phyloP scores from a whole-genome alignment of 2,329 filamentous ascomycete species.

The Bimuria novae-zelandiae region DNA sequence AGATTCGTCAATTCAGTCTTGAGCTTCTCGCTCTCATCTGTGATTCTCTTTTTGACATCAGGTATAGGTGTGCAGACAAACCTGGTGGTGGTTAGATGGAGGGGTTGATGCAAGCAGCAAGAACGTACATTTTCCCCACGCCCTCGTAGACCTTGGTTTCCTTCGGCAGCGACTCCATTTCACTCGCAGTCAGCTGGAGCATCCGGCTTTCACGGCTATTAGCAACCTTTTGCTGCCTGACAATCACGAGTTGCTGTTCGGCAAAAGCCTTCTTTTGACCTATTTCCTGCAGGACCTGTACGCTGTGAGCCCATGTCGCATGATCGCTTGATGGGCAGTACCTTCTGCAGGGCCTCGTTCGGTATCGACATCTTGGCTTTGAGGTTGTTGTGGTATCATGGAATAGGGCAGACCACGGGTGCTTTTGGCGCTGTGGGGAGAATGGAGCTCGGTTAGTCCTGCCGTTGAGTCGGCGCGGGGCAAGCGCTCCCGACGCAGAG shows the following conservation, averaged over 20 bases:
- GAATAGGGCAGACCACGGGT: not conserved
- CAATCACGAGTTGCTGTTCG: constrained; percentile 88
- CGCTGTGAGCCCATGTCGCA: constrained; percentile 2
- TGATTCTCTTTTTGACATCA: constrained; percentile 75
- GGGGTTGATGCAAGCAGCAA: constrained; percentile 1
- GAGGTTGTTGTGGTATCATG: constrained; percentile 13
- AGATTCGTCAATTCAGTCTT: constrained; percentile 79
- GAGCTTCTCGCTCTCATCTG: constrained; percentile 73
- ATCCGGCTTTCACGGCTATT: constrained; percentile 90
- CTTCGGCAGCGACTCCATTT: constrained; percentile 75
- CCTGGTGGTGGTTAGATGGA: constrained; percentile 57
- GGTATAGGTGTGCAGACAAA: constrained; percentile 79
- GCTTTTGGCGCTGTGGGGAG: constrained; percentile 3
- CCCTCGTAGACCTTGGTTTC: constrained; percentile 89
- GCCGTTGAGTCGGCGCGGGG: constrained; percentile 3
- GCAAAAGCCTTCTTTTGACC: constrained; percentile 85
- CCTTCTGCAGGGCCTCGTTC: constrained; percentile 93
- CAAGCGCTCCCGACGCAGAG: not conserved
- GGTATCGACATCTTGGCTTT: constrained; percentile 78
- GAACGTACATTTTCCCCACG: constrained; percentile 87
- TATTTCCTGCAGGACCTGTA: constrained; percentile 87
- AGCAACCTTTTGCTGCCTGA: constrained; percentile 78
- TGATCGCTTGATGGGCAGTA: constrained; percentile 44
- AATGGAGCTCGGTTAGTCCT: constrained; percentile 11
- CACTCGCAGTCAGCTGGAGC: constrained; percentile 82